Base-by-base conservation (phyloP, 1,139 yeast genomes). In the Tardiomyces blankii region DNA sequence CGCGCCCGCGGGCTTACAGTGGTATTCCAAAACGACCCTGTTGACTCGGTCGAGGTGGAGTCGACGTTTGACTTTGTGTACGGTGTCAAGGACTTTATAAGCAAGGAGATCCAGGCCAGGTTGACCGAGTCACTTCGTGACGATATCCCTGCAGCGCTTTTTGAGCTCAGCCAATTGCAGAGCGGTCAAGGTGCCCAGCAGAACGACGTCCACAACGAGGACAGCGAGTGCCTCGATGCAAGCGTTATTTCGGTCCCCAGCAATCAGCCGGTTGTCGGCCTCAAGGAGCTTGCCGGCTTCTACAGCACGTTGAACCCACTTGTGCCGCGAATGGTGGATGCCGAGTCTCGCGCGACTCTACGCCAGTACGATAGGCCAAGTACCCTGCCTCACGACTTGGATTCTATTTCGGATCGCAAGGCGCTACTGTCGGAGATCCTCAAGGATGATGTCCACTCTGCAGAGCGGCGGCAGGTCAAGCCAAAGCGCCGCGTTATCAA, bases 11-110 rank as follows among this genome's bases (percentile, higher is more conserved):
- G 96, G 0, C 72, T 87, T 45, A 87, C 95, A 0, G 67, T 87
- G 40, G 96, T 87, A 32, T 87, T 87, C 65, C 74, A 91, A 54
- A 87, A 87, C 63, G 96, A 87, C 63, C 95, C 95, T 0, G 70
- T 87, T 49, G 94, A 85, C 54, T 77, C 82, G 27, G 85, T 87
- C 50, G 80, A 80, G 52, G 95, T 87, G 9, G 78, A 81, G 48
- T 83, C 94, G 8, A 82, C 95, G 13, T 86, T 87, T 65, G 93
- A 84, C 62, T 76, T 77, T 48, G 81, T 84, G 39, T 83, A 80
- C 48, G 87, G 84, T 1, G 75, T 82, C 53, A 84, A 87, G 9
- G 74, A 74, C 50, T 80, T 82, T 56, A 64, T 84, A 46, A 84
- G 80, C 54, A 71, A 70, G 42, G 85, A 82, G 58, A 80, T 84